A percentile compares a stretch with the other conserved stretches of the same genome.
These are phyloP conservation scores for Cercospora nicotianae DNA, from an alignment of 2,329 filamentous ascomycete species.

Conservation along the genomic window DNA sequence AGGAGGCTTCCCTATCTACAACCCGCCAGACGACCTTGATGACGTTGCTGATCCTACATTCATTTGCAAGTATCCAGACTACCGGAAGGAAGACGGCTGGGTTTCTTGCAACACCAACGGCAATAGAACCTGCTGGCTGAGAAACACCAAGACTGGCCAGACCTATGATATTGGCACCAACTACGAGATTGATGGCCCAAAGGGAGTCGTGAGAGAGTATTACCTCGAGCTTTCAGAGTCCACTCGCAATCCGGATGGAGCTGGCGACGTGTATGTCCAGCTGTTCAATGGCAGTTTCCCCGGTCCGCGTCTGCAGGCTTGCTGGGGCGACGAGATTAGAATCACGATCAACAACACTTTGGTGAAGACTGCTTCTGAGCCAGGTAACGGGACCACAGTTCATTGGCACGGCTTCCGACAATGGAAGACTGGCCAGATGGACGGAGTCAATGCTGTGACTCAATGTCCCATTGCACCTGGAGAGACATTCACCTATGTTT, in stretches of 20 bases:
- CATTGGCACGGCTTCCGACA: slow-evolving; percentile 52
- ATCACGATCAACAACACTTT: slow-evolving; percentile 36
- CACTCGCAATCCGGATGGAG: not conserved
- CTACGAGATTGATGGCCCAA: slow-evolving; percentile 1
- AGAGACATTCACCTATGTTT: slow-evolving; percentile 38
- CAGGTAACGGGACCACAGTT: slow-evolving; percentile 48
- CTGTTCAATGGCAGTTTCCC: slow-evolving; percentile 51
- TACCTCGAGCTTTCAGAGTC: not conserved
- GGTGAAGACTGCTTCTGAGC: slow-evolving; percentile 2
- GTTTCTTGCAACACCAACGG: not conserved
- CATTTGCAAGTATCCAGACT: slow-evolving; percentile 1
- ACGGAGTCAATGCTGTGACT: slow-evolving; percentile 50
- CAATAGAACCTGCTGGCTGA: not conserved
- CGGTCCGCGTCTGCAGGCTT: slow-evolving; percentile 48
- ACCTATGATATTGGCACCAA: not conserved
- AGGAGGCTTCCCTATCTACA: not conserved
- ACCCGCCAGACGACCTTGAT: not conserved
- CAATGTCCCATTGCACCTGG: slow-evolving; percentile 45
- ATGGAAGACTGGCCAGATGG: slow-evolving; percentile 53
- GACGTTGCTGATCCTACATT: not conserved
- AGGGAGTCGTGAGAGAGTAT: not conserved
- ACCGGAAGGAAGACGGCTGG: slow-evolving; percentile 1
- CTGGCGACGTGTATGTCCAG: slow-evolving; percentile 31
- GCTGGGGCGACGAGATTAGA: slow-evolving; percentile 44
- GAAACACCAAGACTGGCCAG: not conserved